Evolutionary conservation across 768 basidiomycete species (phyloP), one percentile per base, ranked within the genome.

Genomic region (Botryobasidium botryosum): DNA sequence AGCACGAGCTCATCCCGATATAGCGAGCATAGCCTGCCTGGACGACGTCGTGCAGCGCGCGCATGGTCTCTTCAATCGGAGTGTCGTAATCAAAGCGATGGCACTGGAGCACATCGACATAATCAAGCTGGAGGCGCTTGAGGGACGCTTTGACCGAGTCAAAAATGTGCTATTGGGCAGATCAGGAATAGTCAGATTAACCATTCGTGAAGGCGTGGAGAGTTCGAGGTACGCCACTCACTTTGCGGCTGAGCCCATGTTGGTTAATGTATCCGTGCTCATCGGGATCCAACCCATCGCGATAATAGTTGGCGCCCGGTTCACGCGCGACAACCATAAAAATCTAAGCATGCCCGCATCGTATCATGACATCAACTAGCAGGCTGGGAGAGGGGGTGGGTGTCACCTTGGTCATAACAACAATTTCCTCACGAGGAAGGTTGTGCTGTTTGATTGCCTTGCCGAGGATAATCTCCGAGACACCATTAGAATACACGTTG

Each of bases 401-500:
- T n/a, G n/a, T n/a, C n/a, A 72, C 73, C 62, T 86, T 85, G 45
- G 83, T 82, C 65, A 85, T 68, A 13, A 86, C 70, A 15, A 86
- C 81, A 36, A 84, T 73, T 51, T 77, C 72, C 12, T 78, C 76
- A 2, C n/a, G n/a, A n/a, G n/a, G n/a, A n/a, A n/a, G n/a, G n/a
- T n/a, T n/a, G n/a, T n/a, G n/a, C n/a, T n/a, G 81, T 53, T 77
- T 79, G 61, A 86, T 74, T 2, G 74, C 79, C 51, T 78, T 76
- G 8, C 81, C 81, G 17, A 82, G 63, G 42, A 82, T 67, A 36
- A 69, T 53, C 55, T 85, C 83, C 0, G 74, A 77, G 5, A 62
- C 58, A 2, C 78, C 78, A 50, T 78, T 74, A 1, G 74, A 77
- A 53, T 81, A 82, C 0, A 68, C n/a, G n/a, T n/a, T n/a, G n/a